Evolutionary conservation across 1,139 yeast species (phyloP).

Genomic region (Hyphopichia fennica): DNA sequence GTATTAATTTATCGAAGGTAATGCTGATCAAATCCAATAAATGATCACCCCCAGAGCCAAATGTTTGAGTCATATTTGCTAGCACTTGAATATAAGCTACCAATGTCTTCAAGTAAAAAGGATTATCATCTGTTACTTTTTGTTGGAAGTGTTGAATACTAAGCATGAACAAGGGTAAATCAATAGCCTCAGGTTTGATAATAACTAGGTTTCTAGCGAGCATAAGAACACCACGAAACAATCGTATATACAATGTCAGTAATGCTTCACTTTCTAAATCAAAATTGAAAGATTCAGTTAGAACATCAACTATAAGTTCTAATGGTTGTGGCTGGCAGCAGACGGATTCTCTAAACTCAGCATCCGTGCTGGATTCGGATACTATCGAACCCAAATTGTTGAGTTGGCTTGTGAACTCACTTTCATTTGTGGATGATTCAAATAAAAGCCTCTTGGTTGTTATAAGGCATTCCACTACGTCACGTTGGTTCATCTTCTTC

Average conservation of each 20-base stretch:
- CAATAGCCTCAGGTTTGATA: slow-evolving; percentile 5
- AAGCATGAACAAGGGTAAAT: slow-evolving; percentile 8
- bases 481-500: neutral
- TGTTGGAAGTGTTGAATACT: slow-evolving; percentile 10
- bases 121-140: slow-evolving; percentile 4
- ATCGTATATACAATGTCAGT: slow-evolving; percentile 11
- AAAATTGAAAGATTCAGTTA: slow-evolving; percentile 1
- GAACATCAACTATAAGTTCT: neutral
- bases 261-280: neutral
- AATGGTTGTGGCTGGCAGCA: neutral
- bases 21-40: neutral
- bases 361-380: neutral
- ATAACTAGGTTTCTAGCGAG: slow-evolving; percentile 18
- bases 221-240: slow-evolving; percentile 20
- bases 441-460: slow-evolving; percentile 1
- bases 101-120: slow-evolving; percentile 14
- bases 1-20: neutral
- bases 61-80: slow-evolving; percentile 18
- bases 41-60: neutral
- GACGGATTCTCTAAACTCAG: neutral
- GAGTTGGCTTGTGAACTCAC: neutral
- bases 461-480: neutral
- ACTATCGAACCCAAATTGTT: neutral
- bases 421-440: neutral
- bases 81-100: slow-evolving; percentile 20